A percentile compares a stretch with the other conserved stretches of the same genome.
phyloP scores from a whole-genome alignment of 129 eudicot genomes.

The Oenanthe sinensis region DNA sequence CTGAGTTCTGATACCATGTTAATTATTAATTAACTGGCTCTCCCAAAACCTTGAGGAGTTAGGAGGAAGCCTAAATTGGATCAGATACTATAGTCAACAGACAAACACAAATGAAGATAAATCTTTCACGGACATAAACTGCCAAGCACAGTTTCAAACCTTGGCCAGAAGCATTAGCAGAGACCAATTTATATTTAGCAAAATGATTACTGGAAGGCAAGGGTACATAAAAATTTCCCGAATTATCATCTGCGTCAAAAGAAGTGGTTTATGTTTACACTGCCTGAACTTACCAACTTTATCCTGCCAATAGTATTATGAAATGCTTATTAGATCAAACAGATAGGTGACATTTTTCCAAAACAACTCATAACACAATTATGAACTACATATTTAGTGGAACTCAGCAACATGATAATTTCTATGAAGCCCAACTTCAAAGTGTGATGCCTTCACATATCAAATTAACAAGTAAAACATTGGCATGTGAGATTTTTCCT shows the following conservation, averaged over 20 bases:
- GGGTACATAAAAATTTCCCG: constrained; percentile 14
- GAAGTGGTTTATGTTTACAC: constrained; percentile 1
- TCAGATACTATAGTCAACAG: no score
- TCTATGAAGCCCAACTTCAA: not conserved
- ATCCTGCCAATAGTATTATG: constrained; percentile 56
- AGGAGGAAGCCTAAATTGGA: no score
- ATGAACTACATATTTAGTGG: not conserved
- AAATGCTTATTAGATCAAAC: not conserved
- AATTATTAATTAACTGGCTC: no score
- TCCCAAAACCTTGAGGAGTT: no score
- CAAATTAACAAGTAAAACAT: not conserved
- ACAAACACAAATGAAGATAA: not conserved
- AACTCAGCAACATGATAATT: not conserved
- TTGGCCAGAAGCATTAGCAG: not conserved
- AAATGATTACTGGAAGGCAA: not conserved
- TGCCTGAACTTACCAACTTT: constrained; percentile 78
- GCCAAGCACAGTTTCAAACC: not conserved
- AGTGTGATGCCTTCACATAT: not conserved
- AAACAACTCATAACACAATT: not conserved
- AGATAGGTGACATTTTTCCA: not conserved
- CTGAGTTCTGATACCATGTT: no score
- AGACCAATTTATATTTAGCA: not conserved
- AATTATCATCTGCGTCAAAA: constrained; percentile 20
- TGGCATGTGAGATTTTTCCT: not conserved
- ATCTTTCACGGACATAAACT: not conserved